A percentile compares a stretch with the other conserved stretches of the same genome.
Conservation (phyloP, 2,329 filamentous ascomycete genomes). For the Leptographium procerum region DNA sequence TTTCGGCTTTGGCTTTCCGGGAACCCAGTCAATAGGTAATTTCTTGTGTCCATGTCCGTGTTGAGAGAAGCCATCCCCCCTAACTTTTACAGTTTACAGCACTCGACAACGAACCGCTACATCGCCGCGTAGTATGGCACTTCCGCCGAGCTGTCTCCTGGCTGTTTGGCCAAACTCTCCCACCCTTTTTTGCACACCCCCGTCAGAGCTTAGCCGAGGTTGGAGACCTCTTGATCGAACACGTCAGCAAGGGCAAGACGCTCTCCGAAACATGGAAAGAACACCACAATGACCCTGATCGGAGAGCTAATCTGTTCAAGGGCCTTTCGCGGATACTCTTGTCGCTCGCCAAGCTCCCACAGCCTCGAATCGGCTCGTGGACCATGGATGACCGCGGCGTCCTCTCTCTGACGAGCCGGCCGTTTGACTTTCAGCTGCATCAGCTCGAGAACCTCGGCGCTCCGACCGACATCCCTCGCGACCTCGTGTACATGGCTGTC, state of each 20-base stretch:
- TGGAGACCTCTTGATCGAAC: constrained; percentile 16
- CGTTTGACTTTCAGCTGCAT: constrained; percentile 12
- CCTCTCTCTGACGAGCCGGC: constrained; percentile 1
- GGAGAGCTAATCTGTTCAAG: constrained; percentile 18
- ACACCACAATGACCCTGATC: constrained; percentile 10
- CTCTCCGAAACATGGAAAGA: constrained; percentile 17
- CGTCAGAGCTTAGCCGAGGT: constrained; percentile 8
- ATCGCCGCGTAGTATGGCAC: background rate
- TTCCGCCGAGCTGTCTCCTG: background rate
- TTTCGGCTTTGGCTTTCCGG: constrained; percentile 10
- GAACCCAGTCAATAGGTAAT: background rate
- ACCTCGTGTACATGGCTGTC: constrained; percentile 18
- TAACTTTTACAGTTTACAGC: background rate
- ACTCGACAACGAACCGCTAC: background rate
- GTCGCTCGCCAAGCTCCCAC: constrained; percentile 15
- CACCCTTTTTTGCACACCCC: background rate
- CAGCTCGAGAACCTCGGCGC: constrained; percentile 21
- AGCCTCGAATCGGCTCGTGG: constrained; percentile 16
- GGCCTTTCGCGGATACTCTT: constrained; percentile 16
- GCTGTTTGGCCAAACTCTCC: background rate
- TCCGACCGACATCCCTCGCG: constrained; percentile 16
- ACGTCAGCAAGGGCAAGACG: constrained; percentile 16
- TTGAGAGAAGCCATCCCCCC: background rate
- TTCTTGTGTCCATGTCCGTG: too few relatives aligned
- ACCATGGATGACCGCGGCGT: constrained; percentile 15